Evolutionary conservation across 306 rosid species (phyloP).

Genomic region (Quercus suber): DNA sequence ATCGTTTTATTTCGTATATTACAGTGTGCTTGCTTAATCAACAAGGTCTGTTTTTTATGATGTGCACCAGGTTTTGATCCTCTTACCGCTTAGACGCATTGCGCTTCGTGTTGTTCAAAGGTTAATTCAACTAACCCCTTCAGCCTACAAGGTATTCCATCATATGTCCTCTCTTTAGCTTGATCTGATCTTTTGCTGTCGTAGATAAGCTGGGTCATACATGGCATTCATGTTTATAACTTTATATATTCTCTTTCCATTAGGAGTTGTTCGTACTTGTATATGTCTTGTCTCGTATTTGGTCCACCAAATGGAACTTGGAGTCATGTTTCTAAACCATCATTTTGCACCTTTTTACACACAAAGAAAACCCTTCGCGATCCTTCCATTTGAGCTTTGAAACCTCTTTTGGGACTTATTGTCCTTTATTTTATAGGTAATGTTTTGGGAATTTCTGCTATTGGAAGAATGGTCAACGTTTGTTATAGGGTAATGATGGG

Average conservation of each 20-base stretch:
- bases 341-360: not conserved
- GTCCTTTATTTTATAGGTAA: not conserved
- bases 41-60: not conserved
- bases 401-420: not conserved
- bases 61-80: slow-evolving; percentile 66
- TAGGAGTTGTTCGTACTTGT: not conserved
- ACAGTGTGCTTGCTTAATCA: not conserved
- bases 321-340: not conserved
- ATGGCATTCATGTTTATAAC: not conserved
- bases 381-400: not conserved
- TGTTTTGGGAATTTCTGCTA: not conserved
- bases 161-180: not conserved
- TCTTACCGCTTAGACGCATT: slow-evolving; percentile 74
- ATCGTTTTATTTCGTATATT: not conserved
- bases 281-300: not conserved
- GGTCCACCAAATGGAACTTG: not conserved
- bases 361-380: not conserved
- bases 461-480: not conserved
- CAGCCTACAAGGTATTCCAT: slow-evolving; percentile 62
- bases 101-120: slow-evolving; percentile 75
- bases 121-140: slow-evolving; percentile 77
- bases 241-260: not conserved
- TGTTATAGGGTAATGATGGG: not conserved
- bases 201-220: not conserved
- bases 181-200: slow-evolving; percentile 7